A percentile compares a stretch with the other conserved stretches of the same genome.
Conservation (phyloP, 2,329 filamentous ascomycete species). For the Microsporum canis region DNA sequence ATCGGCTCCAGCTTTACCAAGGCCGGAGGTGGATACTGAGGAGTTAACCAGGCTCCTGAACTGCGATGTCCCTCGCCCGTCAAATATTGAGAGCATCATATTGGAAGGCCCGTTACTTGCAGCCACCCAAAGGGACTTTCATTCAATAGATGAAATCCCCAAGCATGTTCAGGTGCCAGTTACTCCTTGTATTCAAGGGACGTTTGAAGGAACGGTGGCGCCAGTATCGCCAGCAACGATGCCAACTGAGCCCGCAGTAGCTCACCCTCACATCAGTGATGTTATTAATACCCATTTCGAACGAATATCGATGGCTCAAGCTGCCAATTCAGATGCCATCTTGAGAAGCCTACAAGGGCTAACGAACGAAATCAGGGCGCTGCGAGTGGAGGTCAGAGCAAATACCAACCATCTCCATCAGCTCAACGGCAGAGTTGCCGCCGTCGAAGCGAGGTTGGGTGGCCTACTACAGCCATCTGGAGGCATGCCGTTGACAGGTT, state of each 20-base stretch:
- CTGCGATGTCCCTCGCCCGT: neutral
- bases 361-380: neutral
- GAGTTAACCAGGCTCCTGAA: neutral
- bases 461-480: neutral
- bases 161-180: constrained; percentile 7
- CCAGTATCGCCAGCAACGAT: neutral
- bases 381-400: constrained; percentile 1
- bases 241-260: constrained; percentile 1
- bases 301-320: neutral
- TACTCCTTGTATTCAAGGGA: constrained; percentile 12
- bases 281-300: neutral
- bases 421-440: constrained; percentile 4
- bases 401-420: neutral
- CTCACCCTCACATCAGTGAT: neutral
- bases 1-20: neutral
- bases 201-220: constrained; percentile 1
- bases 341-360: neutral
- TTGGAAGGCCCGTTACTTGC: constrained; percentile 10
- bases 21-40: neutral
- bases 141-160: constrained; percentile 8
- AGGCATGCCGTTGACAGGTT: neutral
- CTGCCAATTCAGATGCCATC: neutral
- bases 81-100: constrained; percentile 15
- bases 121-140: constrained; percentile 11
- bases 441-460: constrained; percentile 2